Evolutionary conservation across 2,329 filamentous ascomycete species (phyloP).

Genomic region (Alternaria solani): DNA sequence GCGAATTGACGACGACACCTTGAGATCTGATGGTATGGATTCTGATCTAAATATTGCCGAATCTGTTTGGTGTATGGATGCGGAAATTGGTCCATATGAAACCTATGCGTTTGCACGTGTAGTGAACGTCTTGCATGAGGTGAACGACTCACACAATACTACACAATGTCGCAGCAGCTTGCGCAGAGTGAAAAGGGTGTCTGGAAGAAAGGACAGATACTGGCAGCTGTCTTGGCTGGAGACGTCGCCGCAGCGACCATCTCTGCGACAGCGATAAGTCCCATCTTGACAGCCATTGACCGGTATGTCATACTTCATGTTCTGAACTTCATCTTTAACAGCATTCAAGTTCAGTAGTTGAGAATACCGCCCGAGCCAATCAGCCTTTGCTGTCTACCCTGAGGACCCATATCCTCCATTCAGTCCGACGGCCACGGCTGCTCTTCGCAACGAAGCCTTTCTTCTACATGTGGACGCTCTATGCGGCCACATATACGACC

Average conservation of each 20-base stretch:
- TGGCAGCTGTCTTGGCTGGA: conserved; percentile 28
- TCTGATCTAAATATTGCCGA: background rate
- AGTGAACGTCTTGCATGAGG: background rate
- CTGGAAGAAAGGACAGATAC: conserved; percentile 10
- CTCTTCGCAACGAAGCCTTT: conserved; percentile 41
- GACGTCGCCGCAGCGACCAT: conserved; percentile 36
- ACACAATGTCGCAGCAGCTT: conserved; percentile 23
- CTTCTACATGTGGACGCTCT: conserved; percentile 40
- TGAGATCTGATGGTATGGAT: background rate
- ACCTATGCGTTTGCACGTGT: background rate
- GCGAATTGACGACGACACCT: background rate
- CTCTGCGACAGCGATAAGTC: conserved; percentile 36
- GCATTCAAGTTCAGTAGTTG: background rate
- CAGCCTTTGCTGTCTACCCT: background rate
- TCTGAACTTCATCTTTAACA: background rate
- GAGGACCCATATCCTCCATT: conserved; percentile 29
- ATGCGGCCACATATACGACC: conserved; percentile 38
- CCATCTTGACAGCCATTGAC: conserved; percentile 39
- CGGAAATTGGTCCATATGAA: background rate
- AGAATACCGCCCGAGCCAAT: background rate
- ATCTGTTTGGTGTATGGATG: background rate
- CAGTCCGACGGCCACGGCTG: conserved; percentile 29
- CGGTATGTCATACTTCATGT: conserved; percentile 22
- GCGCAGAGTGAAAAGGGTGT: background rate
- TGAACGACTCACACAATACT: background rate